Conservation (phyloP, 306 rosid species). For the cucumber (Cucumis sativus) region DNA sequence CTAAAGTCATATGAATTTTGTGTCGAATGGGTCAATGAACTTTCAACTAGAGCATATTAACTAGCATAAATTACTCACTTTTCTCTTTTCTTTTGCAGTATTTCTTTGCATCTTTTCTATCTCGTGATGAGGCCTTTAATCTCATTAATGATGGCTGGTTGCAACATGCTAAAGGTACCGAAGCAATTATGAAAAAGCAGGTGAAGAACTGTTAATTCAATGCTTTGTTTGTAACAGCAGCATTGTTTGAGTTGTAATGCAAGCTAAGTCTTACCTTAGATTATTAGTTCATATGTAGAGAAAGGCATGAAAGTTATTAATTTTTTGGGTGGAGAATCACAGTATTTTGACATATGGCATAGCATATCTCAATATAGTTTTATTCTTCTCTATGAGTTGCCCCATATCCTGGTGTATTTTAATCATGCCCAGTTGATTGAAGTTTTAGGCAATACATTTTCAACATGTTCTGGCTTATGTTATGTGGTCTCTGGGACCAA, state of each 20-base stretch:
- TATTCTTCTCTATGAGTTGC: background rate
- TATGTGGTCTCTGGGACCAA: background rate
- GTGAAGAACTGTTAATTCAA: constrained; percentile 19
- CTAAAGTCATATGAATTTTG: too few species aligned
- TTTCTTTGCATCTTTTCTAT: constrained; percentile 85
- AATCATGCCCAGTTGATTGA: background rate
- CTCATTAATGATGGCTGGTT: constrained; percentile 76
- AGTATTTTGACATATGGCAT: background rate
- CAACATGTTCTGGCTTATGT: background rate
- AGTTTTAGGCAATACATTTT: background rate
- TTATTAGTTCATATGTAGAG: background rate
- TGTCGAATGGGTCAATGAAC: too few species aligned
- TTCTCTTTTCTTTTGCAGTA: constrained; percentile 40
- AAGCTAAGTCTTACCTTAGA: background rate
- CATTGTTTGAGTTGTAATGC: background rate
- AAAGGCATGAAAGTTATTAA: background rate
- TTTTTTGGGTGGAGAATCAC: background rate
- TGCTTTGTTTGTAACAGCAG: background rate
- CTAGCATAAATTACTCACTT: constrained; percentile 11
- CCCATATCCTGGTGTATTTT: background rate
- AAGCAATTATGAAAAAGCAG: constrained; percentile 35
- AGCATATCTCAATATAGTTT: background rate
- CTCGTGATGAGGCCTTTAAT: constrained; percentile 89
- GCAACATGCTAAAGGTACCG: constrained; percentile 33
- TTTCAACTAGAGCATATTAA: too few species aligned